These are phyloP conservation scores for Solanum chaucha DNA, from an alignment of 257 asterid genomes.

Conservation along the genomic window DNA sequence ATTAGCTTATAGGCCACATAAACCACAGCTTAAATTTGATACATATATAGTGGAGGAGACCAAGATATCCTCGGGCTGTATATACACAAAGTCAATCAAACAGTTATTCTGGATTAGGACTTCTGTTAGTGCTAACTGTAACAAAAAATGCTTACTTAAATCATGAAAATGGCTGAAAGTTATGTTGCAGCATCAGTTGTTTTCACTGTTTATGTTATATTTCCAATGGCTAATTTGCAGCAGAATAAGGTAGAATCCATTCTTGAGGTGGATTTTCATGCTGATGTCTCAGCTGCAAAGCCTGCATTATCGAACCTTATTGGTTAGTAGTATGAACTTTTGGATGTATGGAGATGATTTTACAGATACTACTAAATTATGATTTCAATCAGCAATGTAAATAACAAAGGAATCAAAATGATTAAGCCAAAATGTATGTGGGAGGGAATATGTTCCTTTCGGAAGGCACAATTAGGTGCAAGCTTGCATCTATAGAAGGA, in stretches of 20 bases:
- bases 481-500: background rate
- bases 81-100: background rate
- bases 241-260: conserved; percentile 23
- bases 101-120: background rate
- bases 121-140: background rate
- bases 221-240: conserved; percentile 6
- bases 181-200: background rate
- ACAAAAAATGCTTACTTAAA: background rate
- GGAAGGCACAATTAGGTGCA: background rate
- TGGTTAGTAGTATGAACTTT: background rate
- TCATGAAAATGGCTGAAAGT: background rate
- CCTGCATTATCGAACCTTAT: conserved; percentile 22
- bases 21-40: background rate
- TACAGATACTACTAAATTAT: background rate
- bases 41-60: background rate
- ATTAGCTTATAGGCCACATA: background rate
- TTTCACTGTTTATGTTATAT: background rate
- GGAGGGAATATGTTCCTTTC: background rate
- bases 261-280: conserved; percentile 18
- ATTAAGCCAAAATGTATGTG: no score
- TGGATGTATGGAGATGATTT: background rate
- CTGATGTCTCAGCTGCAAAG: conserved; percentile 31
- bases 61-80: background rate
- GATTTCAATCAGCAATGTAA: background rate
- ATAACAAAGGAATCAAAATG: background rate